Base-by-base conservation (phyloP, 345 rosid genomes). In the Eucalyptus melliodora region DNA sequence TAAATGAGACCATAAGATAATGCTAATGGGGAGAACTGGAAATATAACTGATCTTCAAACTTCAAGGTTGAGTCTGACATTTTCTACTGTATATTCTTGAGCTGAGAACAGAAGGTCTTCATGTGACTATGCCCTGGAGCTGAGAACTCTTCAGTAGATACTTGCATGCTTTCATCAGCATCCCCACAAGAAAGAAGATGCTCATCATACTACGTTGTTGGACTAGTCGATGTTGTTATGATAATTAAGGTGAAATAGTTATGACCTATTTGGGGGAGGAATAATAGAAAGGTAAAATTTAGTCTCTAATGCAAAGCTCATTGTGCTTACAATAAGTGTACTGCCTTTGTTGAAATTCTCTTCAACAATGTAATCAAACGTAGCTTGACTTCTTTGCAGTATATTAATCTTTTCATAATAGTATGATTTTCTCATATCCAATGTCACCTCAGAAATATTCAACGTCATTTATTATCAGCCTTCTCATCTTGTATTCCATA, bases 371-470 rank as follows among this genome's bases (percentile, higher is more conserved):
- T 72, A 37, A 72, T 6, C 5, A 5, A 16, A 69, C 0, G 19
- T 17, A 31, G 23, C 1, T 69, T 0, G 0, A 72, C 27, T 6
- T 72, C 45, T 34, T 5, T 21, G 16, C 2, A 4, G 5, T 23
- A 37, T 21, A 11, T 77, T 40, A 77, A 21, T 77, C 47, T 37
- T 72, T 24, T 72, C 5, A 10, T 21, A 72, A 21, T 19, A 0
- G 16, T 1, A 5, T 72, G 21, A 34, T 69, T 24, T 77, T 40
- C 27, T 77, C 45, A 40, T 0, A 5, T 69, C 2, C 7, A 10
- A 34, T 77, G 8, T 37, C 83, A 6, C 15, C 1, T 77, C 13
- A 2, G 2, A 72, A 72, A 23, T 72, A 72, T 67, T 8, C 17
- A 8, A 34, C 0, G 2, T 8, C 24, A 16, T 72, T 24, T 72